phyloP scores from a whole-genome alignment of 441 rosid species.

The Aleurites moluccanus region DNA sequence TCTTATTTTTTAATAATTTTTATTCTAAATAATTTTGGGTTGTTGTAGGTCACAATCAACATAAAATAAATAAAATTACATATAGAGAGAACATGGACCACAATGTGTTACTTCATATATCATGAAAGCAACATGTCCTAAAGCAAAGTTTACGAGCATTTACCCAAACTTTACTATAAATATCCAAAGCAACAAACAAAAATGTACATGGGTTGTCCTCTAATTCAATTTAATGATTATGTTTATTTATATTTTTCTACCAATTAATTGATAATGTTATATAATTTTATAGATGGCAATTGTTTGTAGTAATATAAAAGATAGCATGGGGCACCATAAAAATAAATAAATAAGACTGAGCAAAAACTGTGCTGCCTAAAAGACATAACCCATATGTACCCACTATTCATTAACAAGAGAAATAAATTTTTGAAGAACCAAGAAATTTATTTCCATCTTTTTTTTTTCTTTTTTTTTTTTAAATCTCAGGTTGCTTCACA shows the following conservation, averaged over 20 bases:
- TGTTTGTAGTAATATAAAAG: conserved; percentile 3
- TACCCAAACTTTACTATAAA: neutral
- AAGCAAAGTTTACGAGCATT: neutral
- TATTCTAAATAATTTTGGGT: no score
- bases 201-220: neutral
- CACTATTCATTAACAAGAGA: conserved; percentile 29
- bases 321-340: conserved; percentile 37
- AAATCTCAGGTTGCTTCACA: conserved; percentile 35
- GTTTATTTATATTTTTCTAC: neutral
- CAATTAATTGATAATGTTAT: no score
- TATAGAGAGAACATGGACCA: neutral
- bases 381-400: conserved; percentile 21
- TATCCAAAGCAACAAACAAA: conserved; percentile 6
- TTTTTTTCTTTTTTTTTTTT: conserved; percentile 5
- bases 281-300: conserved; percentile 1
- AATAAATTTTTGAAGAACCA: conserved; percentile 19
- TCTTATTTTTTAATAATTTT: no score
- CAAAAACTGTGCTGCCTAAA: conserved; percentile 27
- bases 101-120: conserved; percentile 1
- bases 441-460: conserved; percentile 38
- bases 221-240: neutral
- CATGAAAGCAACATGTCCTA: conserved; percentile 13
- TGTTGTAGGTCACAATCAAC: no score
- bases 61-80: neutral
- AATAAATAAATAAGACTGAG: conserved; percentile 1